Evolutionary conservation across 768 basidiomycete species (phyloP).

Genomic region (Mycena indigotica): DNA sequence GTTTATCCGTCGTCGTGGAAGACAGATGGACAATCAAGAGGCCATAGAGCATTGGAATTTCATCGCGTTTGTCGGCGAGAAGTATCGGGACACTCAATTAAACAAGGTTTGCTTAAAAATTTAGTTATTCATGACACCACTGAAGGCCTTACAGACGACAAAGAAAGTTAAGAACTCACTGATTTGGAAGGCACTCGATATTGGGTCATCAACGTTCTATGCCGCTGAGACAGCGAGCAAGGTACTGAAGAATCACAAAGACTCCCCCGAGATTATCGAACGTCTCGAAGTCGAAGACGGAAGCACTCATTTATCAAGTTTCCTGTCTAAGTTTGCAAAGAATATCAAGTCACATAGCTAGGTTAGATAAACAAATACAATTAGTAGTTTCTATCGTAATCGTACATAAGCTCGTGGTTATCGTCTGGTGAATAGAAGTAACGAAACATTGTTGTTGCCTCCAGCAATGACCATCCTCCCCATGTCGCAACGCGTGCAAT

Average conservation of each 20-base stretch:
- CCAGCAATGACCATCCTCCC: constrained; percentile 28
- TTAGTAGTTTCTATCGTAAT: constrained; percentile 19
- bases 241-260: background rate
- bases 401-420: constrained; percentile 21
- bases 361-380: background rate
- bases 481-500: constrained; percentile 23
- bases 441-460: constrained; percentile 24
- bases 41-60: too few species aligned
- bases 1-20: too few species aligned
- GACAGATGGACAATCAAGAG: too few species aligned
- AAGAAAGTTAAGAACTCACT: too few species aligned
- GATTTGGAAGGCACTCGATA: too few species aligned
- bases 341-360: background rate
- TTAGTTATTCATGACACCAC: too few species aligned
- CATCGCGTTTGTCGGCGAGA: too few species aligned
- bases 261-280: background rate
- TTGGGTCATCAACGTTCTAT: too few species aligned
- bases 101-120: too few species aligned
- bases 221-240: too few species aligned
- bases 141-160: too few species aligned
- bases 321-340: background rate
- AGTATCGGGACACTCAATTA: too few species aligned
- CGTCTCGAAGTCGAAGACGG: background rate
- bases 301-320: background rate
- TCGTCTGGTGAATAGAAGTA: constrained; percentile 25